Percentiles rank a stretch among this genome's conserved stretches.
These are phyloP conservation scores for Pseudonitzschia multiseries DNA, from an alignment of 108 stramenopile species.

Conservation along the genomic window DNA sequence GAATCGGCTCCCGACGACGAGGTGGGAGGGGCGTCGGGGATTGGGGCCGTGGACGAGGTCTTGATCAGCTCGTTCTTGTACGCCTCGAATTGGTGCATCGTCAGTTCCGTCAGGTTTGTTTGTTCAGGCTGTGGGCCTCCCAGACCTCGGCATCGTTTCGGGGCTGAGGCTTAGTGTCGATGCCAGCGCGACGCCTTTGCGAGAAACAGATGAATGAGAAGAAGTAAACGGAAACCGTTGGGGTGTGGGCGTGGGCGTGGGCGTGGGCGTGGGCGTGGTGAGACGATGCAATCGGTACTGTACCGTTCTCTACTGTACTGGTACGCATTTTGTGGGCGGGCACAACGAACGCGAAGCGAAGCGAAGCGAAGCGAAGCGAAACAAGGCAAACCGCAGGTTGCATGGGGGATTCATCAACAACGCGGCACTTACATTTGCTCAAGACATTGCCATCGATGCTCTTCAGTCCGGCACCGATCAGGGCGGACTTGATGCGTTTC, in stretches of 20 bases:
- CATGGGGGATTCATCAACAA: no score
- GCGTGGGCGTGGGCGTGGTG: no score
- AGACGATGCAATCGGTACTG: no score
- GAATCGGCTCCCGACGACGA: no score
- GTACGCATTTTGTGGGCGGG: no score
- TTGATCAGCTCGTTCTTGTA: slow-evolving; percentile 52
- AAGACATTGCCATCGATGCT: slow-evolving; percentile 31
- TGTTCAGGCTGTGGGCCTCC: slow-evolving; percentile 75
- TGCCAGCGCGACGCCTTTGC: slow-evolving; percentile 59
- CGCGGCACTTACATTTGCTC: slow-evolving; percentile 55
- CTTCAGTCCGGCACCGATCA: slow-evolving; percentile 34
- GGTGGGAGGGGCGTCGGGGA: no score
- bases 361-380: neutral
- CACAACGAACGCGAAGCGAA: neutral
- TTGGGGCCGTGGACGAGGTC: slow-evolving; percentile 21
- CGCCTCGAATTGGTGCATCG: slow-evolving; percentile 48
- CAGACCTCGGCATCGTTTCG: slow-evolving; percentile 58
- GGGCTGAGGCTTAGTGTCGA: slow-evolving; percentile 45
- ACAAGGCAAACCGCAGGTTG: no score
- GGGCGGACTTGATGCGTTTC: slow-evolving; percentile 33
- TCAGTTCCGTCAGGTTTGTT: slow-evolving; percentile 41
- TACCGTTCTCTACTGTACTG: no score
- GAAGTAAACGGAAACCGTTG: no score
- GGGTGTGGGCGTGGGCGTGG: no score
- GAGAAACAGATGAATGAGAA: no score